Conservation (phyloP, 768 basidiomycete genomes). For the Russula sp. region DNA sequence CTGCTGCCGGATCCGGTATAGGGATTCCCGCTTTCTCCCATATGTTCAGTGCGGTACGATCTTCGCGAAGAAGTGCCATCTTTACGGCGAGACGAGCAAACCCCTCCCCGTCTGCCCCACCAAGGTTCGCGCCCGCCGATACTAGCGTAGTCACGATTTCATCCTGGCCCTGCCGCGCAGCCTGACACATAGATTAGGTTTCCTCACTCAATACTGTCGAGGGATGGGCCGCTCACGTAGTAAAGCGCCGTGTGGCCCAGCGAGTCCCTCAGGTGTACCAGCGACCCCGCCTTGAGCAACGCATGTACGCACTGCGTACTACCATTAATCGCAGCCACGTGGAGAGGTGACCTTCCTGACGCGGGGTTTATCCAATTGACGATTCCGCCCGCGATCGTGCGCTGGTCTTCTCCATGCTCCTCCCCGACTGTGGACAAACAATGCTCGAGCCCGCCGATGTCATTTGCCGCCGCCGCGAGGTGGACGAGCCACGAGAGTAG, state of each 20-base stretch:
- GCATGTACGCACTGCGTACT: slow-evolving; percentile 35
- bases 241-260: slow-evolving; percentile 82
- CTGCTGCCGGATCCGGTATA: slow-evolving; percentile 10
- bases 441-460: slow-evolving; percentile 51
- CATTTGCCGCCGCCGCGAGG: slow-evolving; percentile 67
- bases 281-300: slow-evolving; percentile 64
- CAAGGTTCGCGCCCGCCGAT: slow-evolving; percentile 66
- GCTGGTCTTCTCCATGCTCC: slow-evolving; percentile 23
- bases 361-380: slow-evolving; percentile 66
- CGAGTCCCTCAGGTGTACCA: slow-evolving; percentile 74
- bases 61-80: slow-evolving; percentile 33
- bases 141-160: slow-evolving; percentile 56
- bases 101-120: slow-evolving; percentile 53
- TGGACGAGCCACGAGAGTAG: slow-evolving; percentile 74
- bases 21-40: slow-evolving; percentile 51
- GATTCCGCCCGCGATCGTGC: slow-evolving; percentile 54
- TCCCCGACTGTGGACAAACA: slow-evolving; percentile 36
- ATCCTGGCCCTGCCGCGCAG: slow-evolving; percentile 64
- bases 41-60: slow-evolving; percentile 38
- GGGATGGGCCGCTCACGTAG: slow-evolving; percentile 44
- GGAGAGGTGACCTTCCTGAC: slow-evolving; percentile 69
- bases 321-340: slow-evolving; percentile 71
- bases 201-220: neutral
- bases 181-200: slow-evolving; percentile 34
- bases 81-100: slow-evolving; percentile 44